Base-by-base conservation (phyloP, 2,329 filamentous ascomycete genomes). In the Hypocrella siamensis region DNA sequence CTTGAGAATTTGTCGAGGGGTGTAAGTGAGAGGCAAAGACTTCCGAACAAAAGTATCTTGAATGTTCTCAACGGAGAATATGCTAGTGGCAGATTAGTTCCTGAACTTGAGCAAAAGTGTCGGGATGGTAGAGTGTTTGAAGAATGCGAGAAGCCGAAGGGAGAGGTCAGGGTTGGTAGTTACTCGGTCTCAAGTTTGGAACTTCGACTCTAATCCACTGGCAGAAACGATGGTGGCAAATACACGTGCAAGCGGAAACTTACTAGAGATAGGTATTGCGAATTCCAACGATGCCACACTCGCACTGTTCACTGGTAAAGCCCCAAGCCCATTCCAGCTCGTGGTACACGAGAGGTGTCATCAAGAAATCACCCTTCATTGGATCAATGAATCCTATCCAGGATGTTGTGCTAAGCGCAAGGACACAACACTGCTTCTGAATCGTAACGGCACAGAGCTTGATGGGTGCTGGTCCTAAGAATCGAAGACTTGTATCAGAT, bases 331-430 rank as follows among this genome's bases (percentile, higher is more conserved):
- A 94, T 53, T 93, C 85, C 17, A 98, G 70, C 26, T 79, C 76
- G 32, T 79, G 75, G 46, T 93, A 94, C 52, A 82, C 83, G 19
- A 99, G 60, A 1, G 92, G 90, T 1, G 88, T 94, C 42, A 96
- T 76, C 57, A 92, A 83, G 47, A 94, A 93, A 24, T 77, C 77
- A 47, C 81, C 83, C 3, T 80, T 86, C 37, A 86, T 78, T 2
- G 81, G 75, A 46, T 96, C 84, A 0, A 85, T 79, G 50, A 96
- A 96, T 28, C 86, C 88, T 4, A 99, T 66, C 86, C 88, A 98
- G n/a, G 90, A 81, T 34, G 88, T 75, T 12, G 86, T 92, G 52
- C 85, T 94, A 33, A 96, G 67, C 3, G 83, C 88, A 31, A 99
- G 66, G 11, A 96, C 80, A 26, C 85, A 85, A 6, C 79, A 77